Percentiles rank a stretch among this genome's conserved stretches.
These are phyloP conservation scores for Gaeumannomyces tritici DNA, from an alignment of 2,329 filamentous ascomycete species.

Conservation along the genomic window DNA sequence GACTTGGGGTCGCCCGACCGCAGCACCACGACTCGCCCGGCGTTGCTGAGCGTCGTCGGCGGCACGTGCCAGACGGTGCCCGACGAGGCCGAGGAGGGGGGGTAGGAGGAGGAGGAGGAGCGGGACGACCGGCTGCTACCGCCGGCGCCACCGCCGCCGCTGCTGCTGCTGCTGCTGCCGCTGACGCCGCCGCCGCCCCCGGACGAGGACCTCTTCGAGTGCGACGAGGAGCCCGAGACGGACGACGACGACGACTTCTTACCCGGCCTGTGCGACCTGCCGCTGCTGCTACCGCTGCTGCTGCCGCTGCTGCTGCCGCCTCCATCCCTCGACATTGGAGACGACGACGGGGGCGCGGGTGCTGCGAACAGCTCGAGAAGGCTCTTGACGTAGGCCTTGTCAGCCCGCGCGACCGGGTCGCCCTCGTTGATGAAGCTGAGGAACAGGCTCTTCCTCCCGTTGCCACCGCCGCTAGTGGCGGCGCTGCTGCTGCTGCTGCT, in stretches of 20 bases:
- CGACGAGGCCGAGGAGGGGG: too few species aligned
- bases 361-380: conserved; percentile 61
- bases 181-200: not conserved
- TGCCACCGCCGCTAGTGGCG: conserved; percentile 13
- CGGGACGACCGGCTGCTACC: conserved; percentile 5
- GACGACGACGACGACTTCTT: conserved; percentile 4
- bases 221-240: not conserved
- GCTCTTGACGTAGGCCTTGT: conserved; percentile 65
- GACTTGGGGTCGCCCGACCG: conserved; percentile 35
- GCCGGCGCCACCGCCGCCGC: conserved; percentile 2
- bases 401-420: conserved; percentile 69
- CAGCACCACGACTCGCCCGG: conserved; percentile 60
- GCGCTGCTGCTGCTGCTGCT: not conserved
- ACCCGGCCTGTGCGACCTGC: conserved; percentile 13
- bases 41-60: conserved; percentile 55
- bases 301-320: not conserved
- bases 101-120: too few species aligned
- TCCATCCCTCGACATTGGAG: conserved; percentile 2
- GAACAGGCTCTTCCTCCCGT: conserved; percentile 60
- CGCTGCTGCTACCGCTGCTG: conserved; percentile 7
- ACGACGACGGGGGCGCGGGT: conserved; percentile 34
- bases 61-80: conserved; percentile 56
- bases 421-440: conserved; percentile 78
- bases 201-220: not conserved
- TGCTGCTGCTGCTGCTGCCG: conserved; percentile 1